Evolutionary conservation across 768 basidiomycete species (phyloP).

Genomic region (Suillus subaureus): DNA sequence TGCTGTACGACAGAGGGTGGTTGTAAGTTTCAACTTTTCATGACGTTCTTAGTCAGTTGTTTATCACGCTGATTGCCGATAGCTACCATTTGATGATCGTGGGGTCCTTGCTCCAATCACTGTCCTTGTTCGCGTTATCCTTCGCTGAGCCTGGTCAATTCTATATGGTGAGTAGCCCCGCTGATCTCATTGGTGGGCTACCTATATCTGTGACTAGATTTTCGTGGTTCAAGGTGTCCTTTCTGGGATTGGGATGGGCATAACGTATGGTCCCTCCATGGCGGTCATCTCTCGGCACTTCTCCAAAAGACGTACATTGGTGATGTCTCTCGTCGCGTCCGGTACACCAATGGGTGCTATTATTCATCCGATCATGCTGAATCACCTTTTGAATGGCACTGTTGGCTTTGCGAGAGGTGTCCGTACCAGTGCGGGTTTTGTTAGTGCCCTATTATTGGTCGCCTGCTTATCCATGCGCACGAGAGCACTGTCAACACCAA

Average conservation of each 20-base stretch:
- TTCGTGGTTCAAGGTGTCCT: slow-evolving; percentile 47
- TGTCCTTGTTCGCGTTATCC: slow-evolving; percentile 33
- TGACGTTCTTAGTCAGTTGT: slow-evolving; percentile 11
- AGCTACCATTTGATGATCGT: slow-evolving; percentile 13
- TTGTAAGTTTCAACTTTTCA: slow-evolving; percentile 36
- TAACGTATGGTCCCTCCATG: slow-evolving; percentile 46
- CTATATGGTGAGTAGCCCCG: slow-evolving; percentile 23
- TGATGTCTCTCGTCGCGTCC: slow-evolving; percentile 47
- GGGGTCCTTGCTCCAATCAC: slow-evolving; percentile 17
- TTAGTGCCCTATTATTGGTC: slow-evolving; percentile 37
- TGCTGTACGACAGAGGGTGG: slow-evolving; percentile 47
- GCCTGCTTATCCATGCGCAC: slow-evolving; percentile 42
- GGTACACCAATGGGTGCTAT: slow-evolving; percentile 57
- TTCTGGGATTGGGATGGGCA: slow-evolving; percentile 43
- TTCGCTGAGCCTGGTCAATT: slow-evolving; percentile 26
- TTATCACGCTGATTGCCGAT: slow-evolving; percentile 24
- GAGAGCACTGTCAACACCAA: slow-evolving; percentile 22
- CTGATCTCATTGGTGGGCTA: neutral
- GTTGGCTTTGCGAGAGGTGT: slow-evolving; percentile 47
- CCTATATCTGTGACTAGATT: slow-evolving; percentile 25
- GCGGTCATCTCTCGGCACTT: slow-evolving; percentile 50
- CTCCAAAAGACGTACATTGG: slow-evolving; percentile 39
- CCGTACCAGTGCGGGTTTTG: slow-evolving; percentile 41
- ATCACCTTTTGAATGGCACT: slow-evolving; percentile 42
- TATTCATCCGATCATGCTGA: slow-evolving; percentile 63